Evolutionary conservation across 768 basidiomycete genomes (phyloP), one percentile per base, ranked within the genome.

Genomic region (Tricholoma flavovirens): DNA sequence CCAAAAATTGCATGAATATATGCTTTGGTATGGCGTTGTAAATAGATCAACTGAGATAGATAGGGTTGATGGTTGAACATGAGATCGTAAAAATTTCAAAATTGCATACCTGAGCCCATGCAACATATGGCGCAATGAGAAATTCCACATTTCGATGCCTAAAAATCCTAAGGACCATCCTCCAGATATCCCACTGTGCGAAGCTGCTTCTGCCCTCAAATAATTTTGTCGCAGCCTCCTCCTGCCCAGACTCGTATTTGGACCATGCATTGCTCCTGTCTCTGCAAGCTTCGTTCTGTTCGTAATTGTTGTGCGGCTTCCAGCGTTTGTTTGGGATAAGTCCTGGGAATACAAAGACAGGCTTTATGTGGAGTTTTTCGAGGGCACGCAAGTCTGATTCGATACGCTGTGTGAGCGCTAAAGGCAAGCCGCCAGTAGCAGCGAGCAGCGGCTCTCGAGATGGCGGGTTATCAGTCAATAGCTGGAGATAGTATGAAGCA

Each of bases 321-420:
- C 79, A 80, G 55, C 88, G 83, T 59, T 85, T 86, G 62, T 84
- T 84, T 1, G 91, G 89, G 1, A 84, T 75, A 30, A 99, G 77
- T 4, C 97, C 97, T 14, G 91, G 85, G 72, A 98, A 98, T 51
- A 99, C 92, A 65, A 99, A 96, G n/a, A 99, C 93, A 19, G 97
- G 97, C 69, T 96, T 97, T 79, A 99, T 98, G 62, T 82, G 86
- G 32, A 90, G 77, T 73, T 87, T 88, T 78, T 97, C 94, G 67
- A 98, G 86, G 12, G 82, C 77, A 49, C 95, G 88, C 46, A 98
- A 78, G 77, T 99, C 95, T 36, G 84, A 78, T 73, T 98, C 95
- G 69, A 99, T 92, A 60, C 91, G 87, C 62, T 82, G 79, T 21
- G 86, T 87, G 54, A 99, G 80, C 48, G 92, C 88, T 56, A 98